Evolutionary conservation across 495 filamentous ascomycete species (phyloP).

Genomic region (Neurospora tetraspora): DNA sequence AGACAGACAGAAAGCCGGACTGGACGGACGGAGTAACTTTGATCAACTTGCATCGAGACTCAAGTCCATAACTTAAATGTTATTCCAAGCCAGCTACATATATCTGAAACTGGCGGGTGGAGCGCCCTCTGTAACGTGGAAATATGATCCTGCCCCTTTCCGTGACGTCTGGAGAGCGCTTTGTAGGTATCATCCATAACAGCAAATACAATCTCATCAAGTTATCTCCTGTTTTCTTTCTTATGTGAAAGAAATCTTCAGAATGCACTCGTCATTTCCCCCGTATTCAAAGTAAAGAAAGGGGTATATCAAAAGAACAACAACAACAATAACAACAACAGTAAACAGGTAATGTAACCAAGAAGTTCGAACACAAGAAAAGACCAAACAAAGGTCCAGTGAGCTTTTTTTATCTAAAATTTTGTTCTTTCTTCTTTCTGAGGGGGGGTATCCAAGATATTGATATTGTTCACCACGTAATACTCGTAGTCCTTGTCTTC

Average conservation of each 20-base stretch:
- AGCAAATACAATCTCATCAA: background rate
- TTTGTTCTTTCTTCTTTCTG: background rate
- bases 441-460: background rate
- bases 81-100: background rate
- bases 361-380: background rate
- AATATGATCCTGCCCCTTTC: background rate
- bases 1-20: background rate
- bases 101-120: background rate
- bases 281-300: background rate
- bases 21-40: background rate
- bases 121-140: background rate
- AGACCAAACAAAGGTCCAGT: background rate
- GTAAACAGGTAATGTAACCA: background rate
- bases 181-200: background rate
- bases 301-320: background rate
- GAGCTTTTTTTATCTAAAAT: background rate
- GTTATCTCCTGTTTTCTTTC: background rate
- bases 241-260: background rate
- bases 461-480: slow-evolving; percentile 33
- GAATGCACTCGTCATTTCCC: background rate
- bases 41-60: background rate
- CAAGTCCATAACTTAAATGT: background rate
- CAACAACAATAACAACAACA: background rate
- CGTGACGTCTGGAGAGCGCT: background rate
- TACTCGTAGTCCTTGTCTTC: slow-evolving; percentile 31